These are phyloP conservation scores for Thermothelomyces thermophilus DNA, from an alignment of 2,329 filamentous ascomycete species.

Conservation along the genomic window DNA sequence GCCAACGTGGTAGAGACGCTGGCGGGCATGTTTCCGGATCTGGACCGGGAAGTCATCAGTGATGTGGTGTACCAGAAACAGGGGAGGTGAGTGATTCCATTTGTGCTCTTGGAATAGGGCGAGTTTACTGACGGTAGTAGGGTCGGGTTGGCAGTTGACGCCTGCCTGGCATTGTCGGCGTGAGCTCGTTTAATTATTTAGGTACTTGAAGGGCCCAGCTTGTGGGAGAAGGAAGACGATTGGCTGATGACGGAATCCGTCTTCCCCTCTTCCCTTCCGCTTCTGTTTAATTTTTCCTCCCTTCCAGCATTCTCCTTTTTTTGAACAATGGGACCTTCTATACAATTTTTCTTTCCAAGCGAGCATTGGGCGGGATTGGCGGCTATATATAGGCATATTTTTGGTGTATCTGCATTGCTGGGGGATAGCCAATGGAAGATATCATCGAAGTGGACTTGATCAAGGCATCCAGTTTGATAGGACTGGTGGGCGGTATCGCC, in stretches of 20 bases:
- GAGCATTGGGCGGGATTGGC: constrained; percentile 12
- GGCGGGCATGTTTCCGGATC: constrained; percentile 91
- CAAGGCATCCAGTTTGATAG: too few relatives aligned
- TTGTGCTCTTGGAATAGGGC: neutral
- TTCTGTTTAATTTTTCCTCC: neutral
- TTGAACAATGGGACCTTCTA: neutral
- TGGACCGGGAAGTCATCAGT: constrained; percentile 90
- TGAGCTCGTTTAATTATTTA: constrained; percentile 22
- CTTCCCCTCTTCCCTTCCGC: neutral
- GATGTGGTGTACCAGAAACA: constrained; percentile 96
- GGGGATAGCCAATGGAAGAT: neutral
- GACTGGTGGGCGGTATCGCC: too few relatives aligned
- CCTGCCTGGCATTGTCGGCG: constrained; percentile 64
- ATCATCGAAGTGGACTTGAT: too few relatives aligned
- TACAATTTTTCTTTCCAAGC: constrained; percentile 4
- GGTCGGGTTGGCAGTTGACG: constrained; percentile 79
- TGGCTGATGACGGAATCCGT: too few relatives aligned
- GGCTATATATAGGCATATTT: constrained; percentile 12
- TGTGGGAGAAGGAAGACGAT: too few relatives aligned
- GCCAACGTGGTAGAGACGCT: constrained; percentile 88
- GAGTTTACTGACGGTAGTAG: constrained; percentile 35
- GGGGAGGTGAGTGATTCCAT: constrained; percentile 63
- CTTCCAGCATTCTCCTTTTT: neutral
- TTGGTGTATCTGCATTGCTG: constrained; percentile 13
- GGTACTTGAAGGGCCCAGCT: neutral